Conservation (phyloP, 1,139 yeast genomes). For the Saccharomycopsis crataegensis region DNA sequence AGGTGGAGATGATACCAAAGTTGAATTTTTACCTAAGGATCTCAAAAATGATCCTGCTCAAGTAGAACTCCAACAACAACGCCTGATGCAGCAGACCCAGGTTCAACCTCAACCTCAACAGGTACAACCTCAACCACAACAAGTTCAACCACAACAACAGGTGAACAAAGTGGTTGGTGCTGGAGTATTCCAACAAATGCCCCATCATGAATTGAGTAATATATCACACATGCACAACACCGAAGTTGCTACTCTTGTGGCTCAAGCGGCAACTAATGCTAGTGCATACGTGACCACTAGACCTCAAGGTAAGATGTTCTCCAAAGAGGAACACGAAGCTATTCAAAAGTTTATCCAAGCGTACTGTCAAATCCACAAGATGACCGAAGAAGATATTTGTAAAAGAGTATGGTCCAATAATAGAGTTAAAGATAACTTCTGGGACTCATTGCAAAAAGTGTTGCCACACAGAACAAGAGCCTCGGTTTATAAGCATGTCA, state of each 20-base stretch:
- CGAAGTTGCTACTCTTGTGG: conserved; percentile 27
- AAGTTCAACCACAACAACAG: conserved; percentile 4
- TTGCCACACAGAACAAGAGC: conserved; percentile 82
- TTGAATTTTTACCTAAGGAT: no score
- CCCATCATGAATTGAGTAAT: background rate
- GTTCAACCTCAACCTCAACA: conserved; percentile 7
- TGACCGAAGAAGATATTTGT: conserved; percentile 64
- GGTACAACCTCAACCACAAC: conserved; percentile 2
- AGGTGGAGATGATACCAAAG: background rate
- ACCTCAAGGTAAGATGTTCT: conserved; percentile 41
- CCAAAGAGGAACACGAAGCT: conserved; percentile 58
- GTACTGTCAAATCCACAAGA: conserved; percentile 53
- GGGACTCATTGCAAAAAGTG: conserved; percentile 75
- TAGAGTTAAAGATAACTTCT: conserved; percentile 76
- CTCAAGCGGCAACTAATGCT: conserved; percentile 15
- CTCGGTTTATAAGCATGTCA: conserved; percentile 83
- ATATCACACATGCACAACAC: conserved; percentile 2
- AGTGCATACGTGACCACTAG: conserved; percentile 13
- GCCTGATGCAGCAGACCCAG: conserved; percentile 23
- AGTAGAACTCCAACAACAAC: conserved; percentile 18
- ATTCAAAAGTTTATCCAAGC: conserved; percentile 66
- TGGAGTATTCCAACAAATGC: background rate
- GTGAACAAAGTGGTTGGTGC: conserved; percentile 1
- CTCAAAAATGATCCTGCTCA: no score
- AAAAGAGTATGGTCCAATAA: conserved; percentile 83